Conservation (phyloP, 1,284 basidiomycete genomes). For the Psilocybe mexicana region DNA sequence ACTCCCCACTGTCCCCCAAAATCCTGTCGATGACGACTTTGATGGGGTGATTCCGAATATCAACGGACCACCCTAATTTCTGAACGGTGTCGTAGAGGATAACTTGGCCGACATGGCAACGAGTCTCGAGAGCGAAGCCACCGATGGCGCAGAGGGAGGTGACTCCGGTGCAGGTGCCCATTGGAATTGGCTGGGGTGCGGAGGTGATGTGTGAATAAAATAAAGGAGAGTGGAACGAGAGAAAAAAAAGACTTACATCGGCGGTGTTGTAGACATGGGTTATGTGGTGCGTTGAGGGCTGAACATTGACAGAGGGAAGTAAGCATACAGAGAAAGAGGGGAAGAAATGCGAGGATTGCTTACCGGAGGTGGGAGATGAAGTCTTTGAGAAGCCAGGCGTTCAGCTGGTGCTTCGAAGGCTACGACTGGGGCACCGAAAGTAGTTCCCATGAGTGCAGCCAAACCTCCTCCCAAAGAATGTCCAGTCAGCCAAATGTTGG, state of each 20-base stretch:
- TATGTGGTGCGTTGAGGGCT: slow-evolving; percentile 15
- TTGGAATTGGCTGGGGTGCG: slow-evolving; percentile 58
- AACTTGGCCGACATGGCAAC: slow-evolving; percentile 69
- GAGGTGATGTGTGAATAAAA: slow-evolving; percentile 47
- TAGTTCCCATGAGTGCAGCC: slow-evolving; percentile 85
- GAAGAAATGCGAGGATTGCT: slow-evolving; percentile 12
- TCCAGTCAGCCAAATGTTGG: slow-evolving; percentile 92
- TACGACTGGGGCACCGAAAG: slow-evolving; percentile 92
- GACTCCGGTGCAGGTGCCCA: slow-evolving; percentile 73
- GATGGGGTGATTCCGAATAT: slow-evolving; percentile 84
- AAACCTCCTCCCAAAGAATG: slow-evolving; percentile 89
- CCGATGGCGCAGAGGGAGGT: slow-evolving; percentile 63
- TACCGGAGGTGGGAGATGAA: slow-evolving; percentile 82
- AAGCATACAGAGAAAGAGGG: slow-evolving; percentile 4
- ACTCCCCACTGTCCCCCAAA: slow-evolving; percentile 62
- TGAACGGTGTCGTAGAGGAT: slow-evolving; percentile 86
- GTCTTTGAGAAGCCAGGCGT: slow-evolving; percentile 78
- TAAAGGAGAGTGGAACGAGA: slow-evolving; percentile 51
- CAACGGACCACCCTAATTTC: slow-evolving; percentile 82
- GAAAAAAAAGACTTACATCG: slow-evolving; percentile 5
- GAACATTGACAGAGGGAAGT: background rate
- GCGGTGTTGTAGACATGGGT: slow-evolving; percentile 19
- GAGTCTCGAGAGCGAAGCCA: slow-evolving; percentile 74
- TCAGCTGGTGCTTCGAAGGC: slow-evolving; percentile 95
- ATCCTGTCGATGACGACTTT: slow-evolving; percentile 76